Conservation (phyloP, 2,329 filamentous ascomycete species). For the Colletotrichum phormii region DNA sequence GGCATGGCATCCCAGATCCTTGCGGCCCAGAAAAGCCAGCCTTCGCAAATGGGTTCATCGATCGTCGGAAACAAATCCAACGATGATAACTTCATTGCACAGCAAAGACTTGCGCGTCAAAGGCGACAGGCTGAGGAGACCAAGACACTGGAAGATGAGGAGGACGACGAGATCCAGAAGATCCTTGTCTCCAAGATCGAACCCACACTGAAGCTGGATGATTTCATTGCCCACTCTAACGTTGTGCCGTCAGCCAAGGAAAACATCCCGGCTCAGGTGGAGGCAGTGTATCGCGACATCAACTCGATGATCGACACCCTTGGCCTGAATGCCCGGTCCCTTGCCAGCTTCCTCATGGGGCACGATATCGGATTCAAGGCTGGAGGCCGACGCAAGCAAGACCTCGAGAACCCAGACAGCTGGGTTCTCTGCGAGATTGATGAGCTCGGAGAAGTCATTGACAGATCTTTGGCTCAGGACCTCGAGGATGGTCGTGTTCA, state of each 20-base stretch:
- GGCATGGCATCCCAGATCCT: slow-evolving; percentile 68
- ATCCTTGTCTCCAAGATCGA: slow-evolving; percentile 70
- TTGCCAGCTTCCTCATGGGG: slow-evolving; percentile 74
- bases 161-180: slow-evolving; percentile 75
- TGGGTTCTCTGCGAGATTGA: slow-evolving; percentile 84
- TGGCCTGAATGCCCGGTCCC: slow-evolving; percentile 81
- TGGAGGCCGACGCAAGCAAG: slow-evolving; percentile 68
- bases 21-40: slow-evolving; percentile 51
- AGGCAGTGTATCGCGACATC: slow-evolving; percentile 80
- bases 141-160: slow-evolving; percentile 72
- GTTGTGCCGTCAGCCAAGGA: slow-evolving; percentile 64
- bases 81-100: slow-evolving; percentile 61
- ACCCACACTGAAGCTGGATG: slow-evolving; percentile 71
- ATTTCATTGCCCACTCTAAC: slow-evolving; percentile 74
- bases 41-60: slow-evolving; percentile 51
- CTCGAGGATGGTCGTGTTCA: slow-evolving; percentile 77
- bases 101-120: slow-evolving; percentile 64
- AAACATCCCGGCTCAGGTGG: slow-evolving; percentile 71
- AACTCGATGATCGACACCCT: slow-evolving; percentile 96
- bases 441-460: slow-evolving; percentile 73
- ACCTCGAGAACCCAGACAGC: slow-evolving; percentile 75
- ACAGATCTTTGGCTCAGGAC: slow-evolving; percentile 70
- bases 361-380: slow-evolving; percentile 69
- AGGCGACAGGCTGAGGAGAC: slow-evolving; percentile 68
- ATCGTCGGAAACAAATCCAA: slow-evolving; percentile 53